Base-by-base conservation (phyloP, 1,284 basidiomycete genomes). In the Sporisorium reilianum region DNA sequence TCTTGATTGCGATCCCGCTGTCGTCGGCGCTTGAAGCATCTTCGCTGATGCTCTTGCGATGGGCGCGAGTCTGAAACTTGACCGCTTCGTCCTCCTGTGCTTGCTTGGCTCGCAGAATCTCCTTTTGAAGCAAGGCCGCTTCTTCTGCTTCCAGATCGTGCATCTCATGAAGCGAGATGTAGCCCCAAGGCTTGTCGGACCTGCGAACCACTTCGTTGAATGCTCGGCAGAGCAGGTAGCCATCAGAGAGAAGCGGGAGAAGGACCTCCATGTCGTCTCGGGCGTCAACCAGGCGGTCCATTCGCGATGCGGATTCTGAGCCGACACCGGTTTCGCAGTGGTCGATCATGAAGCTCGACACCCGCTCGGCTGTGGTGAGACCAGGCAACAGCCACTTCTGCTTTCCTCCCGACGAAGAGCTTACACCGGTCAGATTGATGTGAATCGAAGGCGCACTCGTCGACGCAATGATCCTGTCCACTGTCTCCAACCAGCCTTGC, bases 151-250 rank as follows among this genome's bases (percentile, higher is more conserved):
- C 53, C 2, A 73, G 32, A 40, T 75, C 59, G 80, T 95, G 93
- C 22, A 95, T 90, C 3, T 90, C 89, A 63, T 91, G 89, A 32
- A 88, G 86, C 59, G 88, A 91, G 59, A 95, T 91, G 84, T 91
- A 95, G 0, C 93, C 94, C 93, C 93, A 95, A 2, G 92, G 92
- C 74, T 91, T 90, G 53, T 89, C 89, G 10, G 92, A 94, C 64
- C 89, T 88, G 30, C 93, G 89, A 0, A 95, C 90, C 12, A 89
- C 90, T 4, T 88, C 85, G 83, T 95, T 95, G 86, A 93, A 94
- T 1, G 91, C 90, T 2, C 88, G 85, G 74, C 93, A 95, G 5
- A 94, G 88, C 18, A 93, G 85, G 76, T 93, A 91, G 0, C 94
- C 94, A 86, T 51, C 88, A 86, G n/a, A 67, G 9, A 67, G 66